A percentile compares a stretch with the other conserved stretches of the same genome.
Conservation (phyloP, 139 green algal species). For the Chlorella sorokiniana region DNA sequence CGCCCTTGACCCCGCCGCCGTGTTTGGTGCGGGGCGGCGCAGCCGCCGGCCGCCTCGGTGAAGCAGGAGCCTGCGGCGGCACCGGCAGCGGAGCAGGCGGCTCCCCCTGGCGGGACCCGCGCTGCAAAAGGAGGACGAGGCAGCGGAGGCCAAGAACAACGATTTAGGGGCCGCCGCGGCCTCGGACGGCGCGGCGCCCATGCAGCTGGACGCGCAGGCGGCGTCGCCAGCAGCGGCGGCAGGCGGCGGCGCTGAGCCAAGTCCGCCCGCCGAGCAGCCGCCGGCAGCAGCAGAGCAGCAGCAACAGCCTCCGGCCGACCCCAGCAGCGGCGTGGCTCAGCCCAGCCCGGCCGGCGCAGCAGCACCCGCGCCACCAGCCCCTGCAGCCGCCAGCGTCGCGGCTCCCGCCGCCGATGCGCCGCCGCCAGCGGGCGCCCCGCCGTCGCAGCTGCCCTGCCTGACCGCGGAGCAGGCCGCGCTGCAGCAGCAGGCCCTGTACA, state of each 20-base stretch:
- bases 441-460: background rate
- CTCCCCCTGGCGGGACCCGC: background rate
- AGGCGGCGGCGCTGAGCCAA: background rate
- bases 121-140: background rate
- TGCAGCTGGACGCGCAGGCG: background rate
- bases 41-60: no score
- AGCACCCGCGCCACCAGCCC: background rate
- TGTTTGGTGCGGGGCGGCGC: background rate
- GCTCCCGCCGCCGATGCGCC: background rate
- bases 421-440: background rate
- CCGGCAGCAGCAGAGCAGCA: background rate
- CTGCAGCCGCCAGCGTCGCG: background rate
- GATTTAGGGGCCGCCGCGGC: background rate
- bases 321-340: background rate
- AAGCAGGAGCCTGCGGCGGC: background rate
- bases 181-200: background rate
- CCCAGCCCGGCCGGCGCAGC: background rate
- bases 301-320: background rate
- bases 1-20: constrained; percentile 5
- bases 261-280: background rate
- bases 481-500: constrained; percentile 24
- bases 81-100: background rate
- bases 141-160: constrained; percentile 14
- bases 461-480: background rate
- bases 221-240: background rate